Percentiles rank a stretch among this genome's conserved stretches.
Conservation (phyloP, 257 asterid species). For the Rehmannia glutinosa region DNA sequence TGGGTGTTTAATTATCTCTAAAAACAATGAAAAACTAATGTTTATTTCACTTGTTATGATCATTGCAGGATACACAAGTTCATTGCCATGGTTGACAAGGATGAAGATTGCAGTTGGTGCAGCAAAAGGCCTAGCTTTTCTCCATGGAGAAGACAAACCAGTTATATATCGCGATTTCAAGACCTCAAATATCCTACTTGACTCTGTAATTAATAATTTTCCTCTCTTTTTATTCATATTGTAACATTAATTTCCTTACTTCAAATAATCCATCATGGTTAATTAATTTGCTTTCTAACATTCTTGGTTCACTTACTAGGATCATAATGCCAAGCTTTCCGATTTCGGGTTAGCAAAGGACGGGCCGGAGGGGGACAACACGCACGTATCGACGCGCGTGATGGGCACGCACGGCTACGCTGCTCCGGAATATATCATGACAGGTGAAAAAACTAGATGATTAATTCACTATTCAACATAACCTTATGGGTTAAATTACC, state of each 20-base stretch:
- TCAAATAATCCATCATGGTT: background rate
- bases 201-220: slow-evolving; percentile 19
- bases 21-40: no score
- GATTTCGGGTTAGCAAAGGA: slow-evolving; percentile 89
- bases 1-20: no score
- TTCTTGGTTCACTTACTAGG: slow-evolving; percentile 29
- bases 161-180: slow-evolving; percentile 81
- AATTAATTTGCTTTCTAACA: background rate
- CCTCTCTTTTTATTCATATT: background rate
- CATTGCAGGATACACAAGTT: slow-evolving; percentile 45
- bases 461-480: no score
- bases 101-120: slow-evolving; percentile 68
- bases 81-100: slow-evolving; percentile 71
- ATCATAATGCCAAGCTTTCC: slow-evolving; percentile 57
- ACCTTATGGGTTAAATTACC: no score
- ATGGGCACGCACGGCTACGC: slow-evolving; percentile 95
- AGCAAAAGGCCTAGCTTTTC: slow-evolving; percentile 80
- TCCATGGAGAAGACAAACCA: slow-evolving; percentile 69
- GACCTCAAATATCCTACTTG: slow-evolving; percentile 66
- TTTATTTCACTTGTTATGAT: no score
- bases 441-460: slow-evolving; percentile 39
- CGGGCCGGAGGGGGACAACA: slow-evolving; percentile 75
- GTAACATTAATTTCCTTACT: background rate
- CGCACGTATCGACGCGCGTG: slow-evolving; percentile 67
- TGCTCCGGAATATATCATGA: slow-evolving; percentile 87